Base-by-base conservation (phyloP, 2,329 filamentous ascomycete species). In the Simplicillium sp. region DNA sequence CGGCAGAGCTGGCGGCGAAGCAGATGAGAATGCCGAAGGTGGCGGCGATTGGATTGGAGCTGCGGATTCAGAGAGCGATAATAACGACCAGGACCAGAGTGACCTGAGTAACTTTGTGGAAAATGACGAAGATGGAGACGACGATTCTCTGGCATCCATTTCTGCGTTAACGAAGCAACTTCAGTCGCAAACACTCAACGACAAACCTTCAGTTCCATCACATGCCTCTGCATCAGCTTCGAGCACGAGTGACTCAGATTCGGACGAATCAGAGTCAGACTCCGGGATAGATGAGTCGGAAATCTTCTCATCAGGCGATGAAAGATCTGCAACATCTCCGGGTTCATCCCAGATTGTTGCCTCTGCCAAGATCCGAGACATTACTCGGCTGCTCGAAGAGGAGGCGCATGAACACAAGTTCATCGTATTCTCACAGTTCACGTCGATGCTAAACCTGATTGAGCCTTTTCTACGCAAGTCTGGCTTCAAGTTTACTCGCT, bases 391-490 rank as follows among this genome's bases (percentile, higher is more conserved):
- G 39, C 75, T 98, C 8, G 75, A 80, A 48, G 77, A 77, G 35
- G 92, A 98, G 60, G 80, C 81, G 0, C 67, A 73, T 2, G 72
- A 87, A 44, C 87, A 95, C 72, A 98, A 98, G 58, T 94, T 95
- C 57, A 98, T 98, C 54, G 88, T 98, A 48, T 98, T 98, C 64
- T 95, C 88, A 2, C 87, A 97, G 54, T 98, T 98, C 64, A 98
- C 92, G 1, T 92, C 87, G 1, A 98, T 98, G 92, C 79, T 98
- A 36, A 86, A 97, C 65, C 80, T 97, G 20, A 81, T 98, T 47
- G 88, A 97, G 58, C 92, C 92, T 2, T 96, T 97, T 62, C 71
- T 98, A 44, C 72, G 74, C 36, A 73, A 79, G 37, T 80, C 83
- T 12, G 77, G 80, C 12, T 82, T 95, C 60, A 75, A 74, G 45